Base-by-base conservation (phyloP, 345 rosid genomes). In the Barbarea vulgaris region DNA sequence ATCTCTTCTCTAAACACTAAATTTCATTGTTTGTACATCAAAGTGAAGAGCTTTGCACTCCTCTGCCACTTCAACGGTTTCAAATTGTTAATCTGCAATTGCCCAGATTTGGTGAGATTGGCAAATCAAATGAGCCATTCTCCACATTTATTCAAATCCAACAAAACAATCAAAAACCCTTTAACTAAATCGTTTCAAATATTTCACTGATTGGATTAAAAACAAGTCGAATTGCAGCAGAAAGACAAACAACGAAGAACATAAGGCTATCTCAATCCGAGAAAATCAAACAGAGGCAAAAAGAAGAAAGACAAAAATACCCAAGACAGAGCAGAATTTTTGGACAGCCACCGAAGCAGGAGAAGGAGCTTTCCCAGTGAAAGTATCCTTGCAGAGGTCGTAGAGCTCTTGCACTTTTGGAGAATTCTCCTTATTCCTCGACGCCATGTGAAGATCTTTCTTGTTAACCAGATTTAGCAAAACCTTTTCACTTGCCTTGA, bases 341-440 rank as follows among this genome's bases (percentile, higher is more conserved):
- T 78, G 83, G 52, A 81, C 56, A 41, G 89, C 72, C 42, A 64
- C 78, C 46, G 95, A 70, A 72, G 93, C 73, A n/a, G 85, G 69
- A 28, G 82, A 59, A 70, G 89, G 83, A 68, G 93, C 72, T 5
- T 90, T 80, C 13, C 97, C 86, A 30, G 88, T 81, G 64, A 87
- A 82, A 55, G 78, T 85, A 62, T 55, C 78, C 4, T 80, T 81
- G 83, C 97, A 91, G 56, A 90, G 84, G 15, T 90, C 91, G 73
- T 85, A 90, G 11, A 89, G 81, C 70, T 82, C 82, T 79, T 90
- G 93, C 31, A 91, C 83, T 79, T 85, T 90, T 6, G 96, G 83
- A 10, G 90, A 67, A 47, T 82, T 67, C 37, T 69, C 77, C 42
- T 59, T 57, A 72, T 64, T 81, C 41, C 21, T 64, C 21, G 80